A percentile compares a stretch with the other conserved stretches of the same genome.
phyloP scores from a whole-genome alignment of 805 yeast species.

The Nadsonia fulvescens region DNA sequence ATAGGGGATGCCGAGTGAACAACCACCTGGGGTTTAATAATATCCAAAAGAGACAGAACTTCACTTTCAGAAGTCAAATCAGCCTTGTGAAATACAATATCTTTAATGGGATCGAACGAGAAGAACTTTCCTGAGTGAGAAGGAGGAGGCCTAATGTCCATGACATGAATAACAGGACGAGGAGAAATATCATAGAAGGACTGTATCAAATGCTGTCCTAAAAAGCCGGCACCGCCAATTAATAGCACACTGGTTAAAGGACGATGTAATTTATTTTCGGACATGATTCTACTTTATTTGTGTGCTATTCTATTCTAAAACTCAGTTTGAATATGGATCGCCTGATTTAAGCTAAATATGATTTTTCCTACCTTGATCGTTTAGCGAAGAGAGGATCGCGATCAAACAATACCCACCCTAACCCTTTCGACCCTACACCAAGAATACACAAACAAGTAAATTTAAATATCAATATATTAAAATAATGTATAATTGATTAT shows the following conservation, averaged over 20 bases:
- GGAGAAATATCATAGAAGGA: constrained; percentile 55
- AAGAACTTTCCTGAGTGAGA: constrained; percentile 45
- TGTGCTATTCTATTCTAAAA: too few relatives aligned
- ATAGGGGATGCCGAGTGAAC: constrained; percentile 96
- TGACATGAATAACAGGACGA: constrained; percentile 60
- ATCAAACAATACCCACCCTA: too few relatives aligned
- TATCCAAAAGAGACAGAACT: constrained; percentile 41
- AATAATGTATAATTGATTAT: too few relatives aligned
- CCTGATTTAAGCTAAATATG: too few relatives aligned
- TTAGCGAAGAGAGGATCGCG: too few relatives aligned
- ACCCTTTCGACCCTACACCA: too few relatives aligned
- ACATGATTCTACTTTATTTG: too few relatives aligned
- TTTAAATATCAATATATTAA: too few relatives aligned
- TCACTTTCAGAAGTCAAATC: constrained; percentile 66
- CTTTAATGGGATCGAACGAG: constrained; percentile 39
- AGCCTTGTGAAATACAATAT: constrained; percentile 52
- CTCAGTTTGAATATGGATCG: too few relatives aligned
- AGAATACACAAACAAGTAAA: too few relatives aligned
- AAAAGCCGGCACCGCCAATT: constrained; percentile 91
- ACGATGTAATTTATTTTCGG: too few relatives aligned
- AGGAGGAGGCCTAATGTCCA: constrained; percentile 83
- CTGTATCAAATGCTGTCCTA: constrained; percentile 80
- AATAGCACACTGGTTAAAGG: constrained; percentile 54
- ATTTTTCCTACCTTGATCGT: too few relatives aligned
- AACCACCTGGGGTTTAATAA: constrained; percentile 48